Base-by-base conservation (phyloP, 2,329 filamentous ascomycete genomes). In the Rhytidhysteron rufulum region DNA sequence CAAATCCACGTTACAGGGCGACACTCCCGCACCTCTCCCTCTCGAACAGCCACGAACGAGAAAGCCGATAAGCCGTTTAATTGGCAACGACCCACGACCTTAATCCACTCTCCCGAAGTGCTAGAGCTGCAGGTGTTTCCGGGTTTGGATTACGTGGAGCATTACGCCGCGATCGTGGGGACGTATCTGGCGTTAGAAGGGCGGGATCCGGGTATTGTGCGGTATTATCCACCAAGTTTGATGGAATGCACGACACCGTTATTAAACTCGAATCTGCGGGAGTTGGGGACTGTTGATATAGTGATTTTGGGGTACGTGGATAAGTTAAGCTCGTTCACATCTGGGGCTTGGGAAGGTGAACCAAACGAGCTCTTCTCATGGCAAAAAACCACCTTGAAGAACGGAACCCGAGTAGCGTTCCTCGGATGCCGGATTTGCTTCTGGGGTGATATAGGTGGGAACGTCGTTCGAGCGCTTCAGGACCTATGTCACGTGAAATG, bases 41-140 rank as follows among this genome's bases (percentile, higher is more conserved):
- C 33, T 25, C 4, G 24, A 13, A 11, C 29, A 4, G 35, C 33
- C 22, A 20, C 19, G 13, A 39, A 31, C 15, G 41, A 43, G 19
- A 43, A 43, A 32, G 11, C 15, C 13, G 41, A 43, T 22, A 43
- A 43, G 21, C 41, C 41, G 15, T 43, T 43, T 27, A 43, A 43
- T 30, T 43, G 41, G 41, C 37, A 43, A 20, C 41, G 41, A 5
- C 41, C 37, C 20, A 43, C 37, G 15, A 22, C 37, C 13, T 17
- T 27, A 10, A 18, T 21, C 4, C 25, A 30, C 11, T 22, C 22
- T 15, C 17, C 31, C 13, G 21, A 22, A 6, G 35, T 32, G 9
- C 22, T 43, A 5, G 27, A 36, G 17, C 31, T 40, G 11, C 27
- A 43, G 13, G 35, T 30, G 19, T 43, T 40, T 25, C 41, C 41